Percentiles rank a stretch among this genome's conserved stretches.
phyloP scores from a whole-genome alignment of 2,329 filamentous ascomycete genomes.

The Malbranchea zuffiana region DNA sequence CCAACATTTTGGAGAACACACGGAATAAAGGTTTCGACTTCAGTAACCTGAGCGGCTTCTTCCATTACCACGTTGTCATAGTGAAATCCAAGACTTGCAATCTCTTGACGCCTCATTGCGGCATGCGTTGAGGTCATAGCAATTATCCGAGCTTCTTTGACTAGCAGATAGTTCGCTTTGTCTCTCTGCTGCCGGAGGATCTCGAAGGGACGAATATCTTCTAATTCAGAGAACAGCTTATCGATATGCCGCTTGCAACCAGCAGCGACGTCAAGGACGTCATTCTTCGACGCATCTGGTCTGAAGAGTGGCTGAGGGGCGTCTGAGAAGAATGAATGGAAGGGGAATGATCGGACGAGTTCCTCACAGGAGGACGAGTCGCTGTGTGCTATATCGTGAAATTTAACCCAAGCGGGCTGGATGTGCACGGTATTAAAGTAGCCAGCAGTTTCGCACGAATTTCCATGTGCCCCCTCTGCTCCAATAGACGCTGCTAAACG shows the following conservation, averaged over 20 bases:
- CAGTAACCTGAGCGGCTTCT: slow-evolving; percentile 94
- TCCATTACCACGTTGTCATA: slow-evolving; percentile 99
- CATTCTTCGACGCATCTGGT: slow-evolving; percentile 50
- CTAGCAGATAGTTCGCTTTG: slow-evolving; percentile 89
- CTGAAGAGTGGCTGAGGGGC: slow-evolving; percentile 80
- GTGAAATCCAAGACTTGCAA: slow-evolving; percentile 81
- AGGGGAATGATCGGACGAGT: slow-evolving; percentile 69
- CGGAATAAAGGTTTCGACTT: slow-evolving; percentile 94
- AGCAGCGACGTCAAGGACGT: slow-evolving; percentile 62
- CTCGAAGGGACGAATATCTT: slow-evolving; percentile 90
- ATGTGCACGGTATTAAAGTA: slow-evolving; percentile 95
- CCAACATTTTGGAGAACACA: slow-evolving; percentile 78
- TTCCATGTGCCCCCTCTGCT: slow-evolving; percentile 87
- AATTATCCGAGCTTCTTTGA: slow-evolving; percentile 91
- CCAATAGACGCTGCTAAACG: slow-evolving; percentile 74
- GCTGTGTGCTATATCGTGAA: slow-evolving; percentile 54
- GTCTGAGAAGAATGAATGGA: slow-evolving; percentile 75
- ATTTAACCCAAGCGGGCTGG: slow-evolving; percentile 77
- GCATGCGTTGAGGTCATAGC: slow-evolving; percentile 99
- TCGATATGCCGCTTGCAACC: slow-evolving; percentile 83
- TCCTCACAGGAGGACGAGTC: slow-evolving; percentile 48
- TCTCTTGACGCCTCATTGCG: slow-evolving; percentile 84
- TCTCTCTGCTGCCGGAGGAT: slow-evolving; percentile 79
- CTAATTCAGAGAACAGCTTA: slow-evolving; percentile 83
- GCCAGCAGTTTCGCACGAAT: slow-evolving; percentile 88